Conservation (phyloP, 2,329 filamentous ascomycete genomes). For the Alternaria arbusti region DNA sequence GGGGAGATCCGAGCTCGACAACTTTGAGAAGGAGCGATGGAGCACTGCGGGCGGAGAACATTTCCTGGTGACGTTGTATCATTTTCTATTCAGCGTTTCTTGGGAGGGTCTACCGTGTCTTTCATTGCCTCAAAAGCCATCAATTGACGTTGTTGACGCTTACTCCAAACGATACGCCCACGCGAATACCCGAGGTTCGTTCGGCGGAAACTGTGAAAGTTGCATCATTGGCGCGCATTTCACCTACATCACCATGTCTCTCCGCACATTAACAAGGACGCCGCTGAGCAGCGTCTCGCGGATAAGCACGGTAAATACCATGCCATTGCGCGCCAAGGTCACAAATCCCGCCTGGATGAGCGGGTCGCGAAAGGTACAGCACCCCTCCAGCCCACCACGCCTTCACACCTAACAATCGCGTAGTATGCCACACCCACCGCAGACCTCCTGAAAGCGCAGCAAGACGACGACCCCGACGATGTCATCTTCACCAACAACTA, state of each 20-base stretch:
- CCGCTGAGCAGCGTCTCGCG: constrained; percentile 50
- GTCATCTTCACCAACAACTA: constrained; percentile 90
- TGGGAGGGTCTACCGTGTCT: background rate
- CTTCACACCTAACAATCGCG: constrained; percentile 18
- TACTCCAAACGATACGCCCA: too few relatives aligned
- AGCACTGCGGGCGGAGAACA: constrained; percentile 19
- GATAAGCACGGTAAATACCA: constrained; percentile 51
- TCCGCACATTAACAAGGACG: constrained; percentile 50
- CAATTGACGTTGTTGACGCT: background rate
- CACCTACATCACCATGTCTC: constrained; percentile 50
- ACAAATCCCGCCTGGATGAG: constrained; percentile 63
- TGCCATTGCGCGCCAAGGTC: constrained; percentile 84
- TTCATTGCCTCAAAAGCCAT: background rate
- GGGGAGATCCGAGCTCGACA: constrained; percentile 24
- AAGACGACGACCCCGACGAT: constrained; percentile 81
- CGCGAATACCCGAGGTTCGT: constrained; percentile 49
- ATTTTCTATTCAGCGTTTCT: background rate
- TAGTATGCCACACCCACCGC: constrained; percentile 46
- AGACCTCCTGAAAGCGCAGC: constrained; percentile 59
- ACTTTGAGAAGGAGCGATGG: constrained; percentile 4
- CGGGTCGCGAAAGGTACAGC: constrained; percentile 58
- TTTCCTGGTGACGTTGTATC: constrained; percentile 13
- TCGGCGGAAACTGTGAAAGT: constrained; percentile 37
- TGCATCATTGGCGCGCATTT: constrained; percentile 30
- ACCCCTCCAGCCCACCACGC: constrained; percentile 3